Evolutionary conservation across 2,329 filamentous ascomycete genomes (phyloP).

Genomic region (Fusarium sulawesiense): DNA sequence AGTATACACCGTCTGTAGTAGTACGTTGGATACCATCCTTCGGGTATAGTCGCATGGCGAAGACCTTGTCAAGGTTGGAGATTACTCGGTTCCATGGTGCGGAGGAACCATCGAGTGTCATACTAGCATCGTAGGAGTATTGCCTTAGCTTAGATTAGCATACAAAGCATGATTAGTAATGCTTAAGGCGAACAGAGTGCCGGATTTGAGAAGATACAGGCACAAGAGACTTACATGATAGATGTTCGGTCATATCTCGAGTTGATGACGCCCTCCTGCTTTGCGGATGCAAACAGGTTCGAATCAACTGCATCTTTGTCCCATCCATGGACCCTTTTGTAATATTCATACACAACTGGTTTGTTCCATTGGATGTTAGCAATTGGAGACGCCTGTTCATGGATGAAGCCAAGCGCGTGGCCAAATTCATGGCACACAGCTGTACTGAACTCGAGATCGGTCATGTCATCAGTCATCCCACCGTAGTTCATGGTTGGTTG

Average conservation of each 20-base stretch:
- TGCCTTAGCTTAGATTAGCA: background rate
- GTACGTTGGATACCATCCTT: background rate
- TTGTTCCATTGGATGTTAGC: background rate
- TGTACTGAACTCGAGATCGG: background rate
- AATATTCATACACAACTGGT: background rate
- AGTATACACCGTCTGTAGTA: background rate
- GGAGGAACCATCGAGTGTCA: background rate
- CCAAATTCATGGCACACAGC: background rate
- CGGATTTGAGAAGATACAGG: background rate
- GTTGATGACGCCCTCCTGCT: background rate
- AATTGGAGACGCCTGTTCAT: background rate
- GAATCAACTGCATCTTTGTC: background rate
- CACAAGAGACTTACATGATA: background rate
- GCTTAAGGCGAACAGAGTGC: background rate
- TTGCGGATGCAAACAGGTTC: background rate
- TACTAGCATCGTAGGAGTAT: background rate
- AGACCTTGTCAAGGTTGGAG: background rate
- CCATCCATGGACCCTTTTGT: background rate
- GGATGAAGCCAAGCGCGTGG: background rate
- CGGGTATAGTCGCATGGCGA: background rate
- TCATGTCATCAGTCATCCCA: background rate
- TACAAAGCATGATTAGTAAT: too few relatives aligned
- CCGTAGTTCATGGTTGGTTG: background rate
- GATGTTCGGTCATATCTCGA: background rate
- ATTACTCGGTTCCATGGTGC: constrained; percentile 1